phyloP scores from a whole-genome alignment of 257 asterid species.

The Plectranthus barbatus region DNA sequence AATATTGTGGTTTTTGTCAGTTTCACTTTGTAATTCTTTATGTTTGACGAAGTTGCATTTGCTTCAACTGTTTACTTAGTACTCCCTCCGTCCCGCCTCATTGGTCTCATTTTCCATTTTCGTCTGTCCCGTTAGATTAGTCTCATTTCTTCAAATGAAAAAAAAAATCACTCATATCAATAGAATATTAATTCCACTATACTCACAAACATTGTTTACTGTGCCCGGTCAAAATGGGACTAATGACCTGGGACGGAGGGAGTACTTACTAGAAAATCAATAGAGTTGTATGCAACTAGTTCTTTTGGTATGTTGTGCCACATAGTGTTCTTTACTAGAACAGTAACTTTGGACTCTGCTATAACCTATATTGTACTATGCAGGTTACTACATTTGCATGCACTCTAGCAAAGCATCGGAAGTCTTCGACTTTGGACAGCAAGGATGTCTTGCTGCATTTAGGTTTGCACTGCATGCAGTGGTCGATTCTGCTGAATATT shows the following conservation, averaged over 20 bases:
- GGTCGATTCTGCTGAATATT: constrained; percentile 1
- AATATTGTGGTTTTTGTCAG: not conserved
- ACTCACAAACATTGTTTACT: too few species aligned
- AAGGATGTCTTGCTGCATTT: constrained; percentile 88
- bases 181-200: too few species aligned
- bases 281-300: constrained; percentile 5
- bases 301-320: not conserved
- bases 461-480: constrained; percentile 51
- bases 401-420: constrained; percentile 92
- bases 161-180: too few species aligned
- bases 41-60: not conserved
- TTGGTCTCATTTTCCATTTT: too few species aligned
- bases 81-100: too few species aligned
- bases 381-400: constrained; percentile 85
- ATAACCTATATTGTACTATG: constrained; percentile 9
- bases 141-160: too few species aligned
- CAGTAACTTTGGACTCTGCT: too few species aligned
- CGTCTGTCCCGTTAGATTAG: too few species aligned
- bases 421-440: constrained; percentile 80
- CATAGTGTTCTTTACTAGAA: too few species aligned
- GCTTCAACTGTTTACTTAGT: not conserved
- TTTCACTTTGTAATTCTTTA: not conserved
- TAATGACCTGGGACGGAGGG: too few species aligned
- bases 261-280: too few species aligned
- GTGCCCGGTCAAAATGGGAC: too few species aligned